Evolutionary conservation across 176 grass and related monocot genomes (phyloP), one percentile per base, ranked within the genome.

Genomic region (Triticum monococcum): DNA sequence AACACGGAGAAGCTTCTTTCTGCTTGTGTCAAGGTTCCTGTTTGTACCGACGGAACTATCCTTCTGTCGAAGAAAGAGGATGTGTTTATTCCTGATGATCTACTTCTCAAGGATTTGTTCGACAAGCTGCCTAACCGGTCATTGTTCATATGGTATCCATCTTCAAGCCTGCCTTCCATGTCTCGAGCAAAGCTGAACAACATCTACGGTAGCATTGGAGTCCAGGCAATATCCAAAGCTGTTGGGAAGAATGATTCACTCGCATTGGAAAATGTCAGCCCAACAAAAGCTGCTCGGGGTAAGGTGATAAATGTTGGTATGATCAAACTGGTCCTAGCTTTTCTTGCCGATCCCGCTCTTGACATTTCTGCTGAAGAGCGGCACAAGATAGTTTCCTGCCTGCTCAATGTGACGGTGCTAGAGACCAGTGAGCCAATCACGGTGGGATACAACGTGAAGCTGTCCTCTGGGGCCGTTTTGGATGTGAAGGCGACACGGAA

Each of bases 41-140:
- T 90, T 5, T 83, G 56, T 35, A 32, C 18, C 0, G 33, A 79
- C 3, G 83, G 75, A 1, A 87, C 46, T 14, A 94, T 94, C 9
- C 18, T 83, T 28, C 82, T 94, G 8, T 54, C 79, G 4, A 43
- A 54, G 2, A 97, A 90, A 40, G 50, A 74, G 17, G 85, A 94
- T 72, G 81, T 92, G 25, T 94, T 97, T 72, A 90, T 97, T 74
- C 89, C 89, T 9, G 92, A 97, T 76, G 94, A 97, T 65, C 71
- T 94, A 52, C n/a, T 92, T 9, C 85, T 92, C 30, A 84, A 86
- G 79, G 89, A 94, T 46, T 73, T 97, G 31, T 97, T 97, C 40
- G 78, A 64, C 26, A 83, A 76, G 38, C 17, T 67, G 36, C 23
- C 86, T 86, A 28, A 86, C 12, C 31, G 86, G 14, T 37, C 90